A percentile compares a stretch with the other conserved stretches of the same genome.
phyloP scores from a whole-genome alignment of 192 early-diverging fungal genomes.

The Backusella psychrophila region DNA sequence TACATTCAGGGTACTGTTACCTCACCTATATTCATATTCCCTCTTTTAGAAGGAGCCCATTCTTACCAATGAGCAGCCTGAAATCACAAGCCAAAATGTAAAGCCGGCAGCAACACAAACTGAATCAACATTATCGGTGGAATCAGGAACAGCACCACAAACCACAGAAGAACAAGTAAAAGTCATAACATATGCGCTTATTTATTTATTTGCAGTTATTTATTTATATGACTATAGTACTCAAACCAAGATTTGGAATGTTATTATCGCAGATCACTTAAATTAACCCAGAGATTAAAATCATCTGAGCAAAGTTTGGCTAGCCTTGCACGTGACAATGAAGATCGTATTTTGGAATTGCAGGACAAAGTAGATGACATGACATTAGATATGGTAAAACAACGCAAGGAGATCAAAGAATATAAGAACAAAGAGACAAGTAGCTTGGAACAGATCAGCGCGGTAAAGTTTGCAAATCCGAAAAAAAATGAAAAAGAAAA shows the following conservation, averaged over 20 bases:
- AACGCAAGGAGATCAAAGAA: constrained; percentile 38
- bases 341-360: constrained; percentile 39
- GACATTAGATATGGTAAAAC: constrained; percentile 27
- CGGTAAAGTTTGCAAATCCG: constrained; percentile 23
- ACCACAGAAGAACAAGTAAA: neutral
- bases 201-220: neutral
- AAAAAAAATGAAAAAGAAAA: neutral
- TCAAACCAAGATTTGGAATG: constrained; percentile 21
- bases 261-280: constrained; percentile 36
- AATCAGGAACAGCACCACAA: neutral
- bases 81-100: constrained; percentile 1
- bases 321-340: constrained; percentile 39
- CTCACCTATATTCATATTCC: neutral
- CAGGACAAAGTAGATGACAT: constrained; percentile 43
- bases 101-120: neutral
- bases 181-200: neutral
- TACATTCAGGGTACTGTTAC: constrained; percentile 1
- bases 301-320: constrained; percentile 39
- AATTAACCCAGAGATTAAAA: constrained; percentile 37
- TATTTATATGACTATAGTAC: neutral
- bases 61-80: constrained; percentile 1
- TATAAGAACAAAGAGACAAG: constrained; percentile 42
- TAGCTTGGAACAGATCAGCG: constrained; percentile 39
- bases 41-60: neutral
- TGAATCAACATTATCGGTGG: neutral